A percentile compares a stretch with the other conserved stretches of the same genome.
Conservation (phyloP, 768 basidiomycete species). For the Pulveroboletus sp. region DNA sequence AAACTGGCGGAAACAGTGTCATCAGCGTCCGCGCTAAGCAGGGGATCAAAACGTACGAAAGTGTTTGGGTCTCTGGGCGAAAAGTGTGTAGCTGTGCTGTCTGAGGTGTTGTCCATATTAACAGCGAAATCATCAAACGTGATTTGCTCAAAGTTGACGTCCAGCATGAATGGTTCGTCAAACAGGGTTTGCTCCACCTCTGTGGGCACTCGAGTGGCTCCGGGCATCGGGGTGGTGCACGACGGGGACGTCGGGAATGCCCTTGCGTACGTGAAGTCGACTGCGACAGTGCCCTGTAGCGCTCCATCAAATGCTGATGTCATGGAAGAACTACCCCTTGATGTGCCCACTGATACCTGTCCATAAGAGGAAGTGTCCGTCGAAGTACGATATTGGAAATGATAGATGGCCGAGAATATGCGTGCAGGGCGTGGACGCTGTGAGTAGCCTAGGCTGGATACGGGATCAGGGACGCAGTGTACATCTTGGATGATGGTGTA, state of each 20-base stretch:
- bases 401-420: conserved; percentile 57
- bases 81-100: conserved; percentile 26
- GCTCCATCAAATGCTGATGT: conserved; percentile 12
- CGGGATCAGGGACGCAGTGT: conserved; percentile 25
- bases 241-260: conserved; percentile 5
- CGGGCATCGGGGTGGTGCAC: background rate
- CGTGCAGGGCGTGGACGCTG: conserved; percentile 27
- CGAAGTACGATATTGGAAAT: conserved; percentile 41
- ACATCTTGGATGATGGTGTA: conserved; percentile 69
- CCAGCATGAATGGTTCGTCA: conserved; percentile 28
- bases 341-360: conserved; percentile 10
- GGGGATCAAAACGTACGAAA: conserved; percentile 28
- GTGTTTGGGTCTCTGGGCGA: conserved; percentile 29
- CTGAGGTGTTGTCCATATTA: conserved; percentile 11
- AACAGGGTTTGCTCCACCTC: conserved; percentile 22
- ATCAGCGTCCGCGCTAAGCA: conserved; percentile 8
- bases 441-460: conserved; percentile 16
- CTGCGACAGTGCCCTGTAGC: background rate
- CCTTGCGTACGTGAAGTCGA: background rate
- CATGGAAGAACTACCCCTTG: conserved; percentile 8
- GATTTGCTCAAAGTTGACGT: conserved; percentile 26
- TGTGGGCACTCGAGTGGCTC: background rate
- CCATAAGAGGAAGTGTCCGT: conserved; percentile 5
- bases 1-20: conserved; percentile 9
- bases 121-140: conserved; percentile 24